Percentiles rank a stretch among this genome's conserved stretches.
These are phyloP conservation scores for Amanita phalloides DNA, from an alignment of 768 basidiomycete genomes.

Conservation along the genomic window DNA sequence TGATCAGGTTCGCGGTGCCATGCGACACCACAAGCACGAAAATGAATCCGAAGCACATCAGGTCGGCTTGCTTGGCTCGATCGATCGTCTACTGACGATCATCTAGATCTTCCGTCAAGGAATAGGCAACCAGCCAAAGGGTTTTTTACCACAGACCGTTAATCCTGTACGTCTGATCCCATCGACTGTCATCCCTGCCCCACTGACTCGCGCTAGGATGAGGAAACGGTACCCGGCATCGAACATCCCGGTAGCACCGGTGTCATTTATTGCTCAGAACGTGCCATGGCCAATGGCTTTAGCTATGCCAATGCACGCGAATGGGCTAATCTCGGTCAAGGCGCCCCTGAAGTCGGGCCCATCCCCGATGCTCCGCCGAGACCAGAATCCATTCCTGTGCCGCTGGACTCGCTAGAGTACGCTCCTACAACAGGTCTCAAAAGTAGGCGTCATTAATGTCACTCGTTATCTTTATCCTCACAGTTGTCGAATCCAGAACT, in stretches of 20 bases:
- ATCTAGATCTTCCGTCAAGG: constrained; percentile 64
- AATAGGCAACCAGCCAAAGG: constrained; percentile 60
- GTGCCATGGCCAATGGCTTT: constrained; percentile 94
- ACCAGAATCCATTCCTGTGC: constrained; percentile 52
- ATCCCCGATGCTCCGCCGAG: constrained; percentile 68
- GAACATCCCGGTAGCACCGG: constrained; percentile 61
- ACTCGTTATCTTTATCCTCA: neutral
- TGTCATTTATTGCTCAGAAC: constrained; percentile 81
- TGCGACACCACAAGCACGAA: constrained; percentile 63
- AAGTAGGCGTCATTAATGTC: constrained; percentile 26
- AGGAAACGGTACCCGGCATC: constrained; percentile 86
- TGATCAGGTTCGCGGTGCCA: constrained; percentile 57
- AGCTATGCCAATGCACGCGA: constrained; percentile 65
- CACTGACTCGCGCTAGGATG: constrained; percentile 37
- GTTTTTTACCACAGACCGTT: constrained; percentile 50
- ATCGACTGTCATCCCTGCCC: neutral
- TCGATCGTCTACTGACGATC: constrained; percentile 2
- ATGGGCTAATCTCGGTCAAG: constrained; percentile 90
- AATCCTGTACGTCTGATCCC: constrained; percentile 43
- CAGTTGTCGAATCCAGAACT: constrained; percentile 34
- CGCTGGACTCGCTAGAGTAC: constrained; percentile 73
- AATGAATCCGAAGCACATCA: constrained; percentile 84
- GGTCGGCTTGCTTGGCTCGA: constrained; percentile 25
- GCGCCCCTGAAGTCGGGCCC: constrained; percentile 81
- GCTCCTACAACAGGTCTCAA: constrained; percentile 91